Conservation (phyloP, 352 stramenopile genomes). For the Phytophthora parvispora region DNA sequence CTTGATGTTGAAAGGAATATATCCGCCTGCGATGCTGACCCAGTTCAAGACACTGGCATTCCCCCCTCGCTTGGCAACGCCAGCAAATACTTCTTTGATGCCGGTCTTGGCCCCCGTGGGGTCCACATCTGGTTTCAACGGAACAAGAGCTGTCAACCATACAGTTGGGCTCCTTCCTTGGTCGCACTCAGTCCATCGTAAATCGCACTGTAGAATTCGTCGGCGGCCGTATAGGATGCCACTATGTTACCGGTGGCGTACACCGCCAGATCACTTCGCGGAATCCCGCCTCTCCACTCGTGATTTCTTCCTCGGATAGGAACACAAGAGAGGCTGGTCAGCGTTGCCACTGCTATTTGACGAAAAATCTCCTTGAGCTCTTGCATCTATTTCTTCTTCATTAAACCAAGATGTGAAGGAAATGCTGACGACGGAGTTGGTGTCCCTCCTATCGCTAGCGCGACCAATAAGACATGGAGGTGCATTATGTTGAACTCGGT, state of each 20-base stretch:
- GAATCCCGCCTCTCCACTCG: conserved; percentile 41
- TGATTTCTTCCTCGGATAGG: conserved; percentile 55
- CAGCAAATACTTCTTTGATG: conserved; percentile 42
- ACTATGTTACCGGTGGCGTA: conserved; percentile 53
- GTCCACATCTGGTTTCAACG: conserved; percentile 42
- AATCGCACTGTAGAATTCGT: conserved; percentile 52
- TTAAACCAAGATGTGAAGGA: too few species aligned
- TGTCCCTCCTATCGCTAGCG: too few species aligned
- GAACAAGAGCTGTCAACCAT: conserved; percentile 56
- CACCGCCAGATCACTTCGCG: conserved; percentile 39
- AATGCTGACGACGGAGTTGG: too few species aligned
- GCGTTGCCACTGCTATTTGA: too few species aligned
- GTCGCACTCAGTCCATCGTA: conserved; percentile 47
- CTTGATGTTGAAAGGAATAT: conserved; percentile 37
- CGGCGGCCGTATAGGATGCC: conserved; percentile 42
- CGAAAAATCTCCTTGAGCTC: too few species aligned
- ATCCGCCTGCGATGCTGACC: conserved; percentile 51
- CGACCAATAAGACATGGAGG: too few species aligned
- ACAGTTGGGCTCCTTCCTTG: conserved; percentile 23
- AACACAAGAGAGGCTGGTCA: too few species aligned
- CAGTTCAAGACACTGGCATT: conserved; percentile 57
- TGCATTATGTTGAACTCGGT: too few species aligned
- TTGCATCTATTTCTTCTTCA: too few species aligned
- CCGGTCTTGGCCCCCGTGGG: conserved; percentile 32
- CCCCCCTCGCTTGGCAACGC: conserved; percentile 37